phyloP scores from a whole-genome alignment of 2,329 filamentous ascomycete species.

The Aspergillus ustus region DNA sequence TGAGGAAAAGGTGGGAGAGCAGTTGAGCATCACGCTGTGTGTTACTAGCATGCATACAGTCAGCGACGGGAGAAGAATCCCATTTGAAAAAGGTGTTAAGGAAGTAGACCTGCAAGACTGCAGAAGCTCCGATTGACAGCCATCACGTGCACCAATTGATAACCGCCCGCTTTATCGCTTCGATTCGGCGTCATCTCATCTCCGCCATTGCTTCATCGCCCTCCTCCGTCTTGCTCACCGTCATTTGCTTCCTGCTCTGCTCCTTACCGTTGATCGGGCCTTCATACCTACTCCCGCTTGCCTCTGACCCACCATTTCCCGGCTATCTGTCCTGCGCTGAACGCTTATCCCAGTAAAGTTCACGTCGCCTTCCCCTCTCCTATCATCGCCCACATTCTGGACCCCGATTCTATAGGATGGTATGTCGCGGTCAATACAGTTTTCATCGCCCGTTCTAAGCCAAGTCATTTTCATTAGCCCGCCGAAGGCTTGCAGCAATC shows the following conservation, averaged over 20 bases:
- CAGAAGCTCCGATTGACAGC: not conserved
- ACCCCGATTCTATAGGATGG: constrained; percentile 21
- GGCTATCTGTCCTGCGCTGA: not conserved
- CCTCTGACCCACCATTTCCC: not conserved
- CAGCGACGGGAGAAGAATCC: constrained; percentile 3
- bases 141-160: constrained; percentile 22
- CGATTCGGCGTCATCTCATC: constrained; percentile 10
- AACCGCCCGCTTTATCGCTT: constrained; percentile 16
- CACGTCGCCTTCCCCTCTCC: constrained; percentile 17
- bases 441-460: not conserved
- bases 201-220: constrained; percentile 5
- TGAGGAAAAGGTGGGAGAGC: not conserved
- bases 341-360: constrained; percentile 17
- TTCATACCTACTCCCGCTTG: not conserved
- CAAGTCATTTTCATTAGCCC: not conserved
- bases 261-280: not conserved
- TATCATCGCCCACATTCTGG: not conserved
- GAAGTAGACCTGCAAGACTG: not conserved
- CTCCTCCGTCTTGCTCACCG: constrained; percentile 1
- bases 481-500: not conserved
- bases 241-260: not conserved
- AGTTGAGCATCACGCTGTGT: constrained; percentile 11
- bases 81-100: not conserved
- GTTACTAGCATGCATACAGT: constrained; percentile 14
- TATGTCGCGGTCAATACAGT: constrained; percentile 18